Evolutionary conservation across 1,284 basidiomycete species (phyloP).

Genomic region (Meira miltonrushii): DNA sequence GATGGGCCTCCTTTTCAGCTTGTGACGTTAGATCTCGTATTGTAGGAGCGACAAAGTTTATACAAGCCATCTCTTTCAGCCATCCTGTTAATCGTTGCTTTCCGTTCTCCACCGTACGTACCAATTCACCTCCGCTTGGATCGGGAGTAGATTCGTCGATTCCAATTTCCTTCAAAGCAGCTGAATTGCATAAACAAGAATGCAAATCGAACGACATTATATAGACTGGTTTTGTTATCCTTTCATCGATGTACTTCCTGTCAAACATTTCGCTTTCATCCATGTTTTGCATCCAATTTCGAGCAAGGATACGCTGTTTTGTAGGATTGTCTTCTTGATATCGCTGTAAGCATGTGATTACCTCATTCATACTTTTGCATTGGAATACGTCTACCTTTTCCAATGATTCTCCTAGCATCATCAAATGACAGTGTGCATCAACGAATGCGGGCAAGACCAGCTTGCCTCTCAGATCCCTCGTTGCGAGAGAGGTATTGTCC

Average conservation of each 20-base stretch:
- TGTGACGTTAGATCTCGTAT: conserved; percentile 18
- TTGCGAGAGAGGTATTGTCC: no score
- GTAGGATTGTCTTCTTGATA: conserved; percentile 21
- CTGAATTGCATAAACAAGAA: conserved; percentile 26
- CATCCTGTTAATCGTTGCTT: conserved; percentile 18
- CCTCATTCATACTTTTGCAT: conserved; percentile 25
- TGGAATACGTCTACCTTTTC: conserved; percentile 26
- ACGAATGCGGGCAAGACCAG: conserved; percentile 30
- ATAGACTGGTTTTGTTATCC: conserved; percentile 23
- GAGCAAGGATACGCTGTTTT: conserved; percentile 21
- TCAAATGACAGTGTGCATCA: conserved; percentile 27
- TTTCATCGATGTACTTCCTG: conserved; percentile 21
- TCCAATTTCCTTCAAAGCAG: conserved; percentile 25
- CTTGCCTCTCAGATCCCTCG: conserved; percentile 18
- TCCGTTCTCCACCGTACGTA: conserved; percentile 16
- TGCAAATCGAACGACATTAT: conserved; percentile 25
- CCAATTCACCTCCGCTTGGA: conserved; percentile 26
- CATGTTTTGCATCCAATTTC: conserved; percentile 28
- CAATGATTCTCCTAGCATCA: conserved; percentile 26
- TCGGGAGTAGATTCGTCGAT: conserved; percentile 21
- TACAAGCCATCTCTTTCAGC: conserved; percentile 26
- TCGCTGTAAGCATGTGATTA: conserved; percentile 10
- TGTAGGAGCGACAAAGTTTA: conserved; percentile 20
- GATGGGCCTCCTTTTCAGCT: conserved; percentile 17
- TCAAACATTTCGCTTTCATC: conserved; percentile 17